Evolutionary conservation across 164 flowering plant species (phyloP).

Genomic region (Vitis riparia): DNA sequence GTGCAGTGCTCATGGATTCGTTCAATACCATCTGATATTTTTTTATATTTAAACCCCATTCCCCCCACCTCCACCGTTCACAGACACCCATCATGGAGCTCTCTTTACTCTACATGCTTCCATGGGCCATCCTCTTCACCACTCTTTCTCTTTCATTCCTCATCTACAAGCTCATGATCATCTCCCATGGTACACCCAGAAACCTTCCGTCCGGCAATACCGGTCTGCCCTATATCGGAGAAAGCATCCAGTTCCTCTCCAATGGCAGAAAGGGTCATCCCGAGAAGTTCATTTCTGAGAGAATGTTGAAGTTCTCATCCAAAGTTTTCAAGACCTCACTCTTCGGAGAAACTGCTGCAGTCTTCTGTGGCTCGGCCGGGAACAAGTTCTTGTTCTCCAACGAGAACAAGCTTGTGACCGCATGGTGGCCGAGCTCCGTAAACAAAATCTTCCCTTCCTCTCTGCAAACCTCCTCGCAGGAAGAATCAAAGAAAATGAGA

Average conservation of each 20-base stretch:
- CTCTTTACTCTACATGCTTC: no score
- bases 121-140: no score
- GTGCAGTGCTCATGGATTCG: no score
- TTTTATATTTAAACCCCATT: no score
- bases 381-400: slow-evolving; percentile 32
- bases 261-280: slow-evolving; percentile 27
- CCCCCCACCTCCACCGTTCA: no score
- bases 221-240: slow-evolving; percentile 29
- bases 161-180: no score
- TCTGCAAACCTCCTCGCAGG: slow-evolving; percentile 10
- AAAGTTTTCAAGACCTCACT: slow-evolving; percentile 29
- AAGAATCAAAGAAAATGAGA: slow-evolving; percentile 23
- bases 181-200: no score
- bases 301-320: slow-evolving; percentile 15
- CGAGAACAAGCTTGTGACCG: slow-evolving; percentile 22
- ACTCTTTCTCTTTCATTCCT: no score
- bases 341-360: slow-evolving; percentile 17
- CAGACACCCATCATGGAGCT: no score
- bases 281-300: slow-evolving; percentile 28
- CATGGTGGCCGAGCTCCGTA: slow-evolving; percentile 26
- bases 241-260: slow-evolving; percentile 25
- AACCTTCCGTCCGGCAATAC: slow-evolving; percentile 26
- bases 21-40: no score
- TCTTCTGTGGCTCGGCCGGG: slow-evolving; percentile 17
- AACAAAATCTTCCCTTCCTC: slow-evolving; percentile 26